phyloP scores from a whole-genome alignment of 1,284 basidiomycete genomes.

The Kwoniella shivajii region DNA sequence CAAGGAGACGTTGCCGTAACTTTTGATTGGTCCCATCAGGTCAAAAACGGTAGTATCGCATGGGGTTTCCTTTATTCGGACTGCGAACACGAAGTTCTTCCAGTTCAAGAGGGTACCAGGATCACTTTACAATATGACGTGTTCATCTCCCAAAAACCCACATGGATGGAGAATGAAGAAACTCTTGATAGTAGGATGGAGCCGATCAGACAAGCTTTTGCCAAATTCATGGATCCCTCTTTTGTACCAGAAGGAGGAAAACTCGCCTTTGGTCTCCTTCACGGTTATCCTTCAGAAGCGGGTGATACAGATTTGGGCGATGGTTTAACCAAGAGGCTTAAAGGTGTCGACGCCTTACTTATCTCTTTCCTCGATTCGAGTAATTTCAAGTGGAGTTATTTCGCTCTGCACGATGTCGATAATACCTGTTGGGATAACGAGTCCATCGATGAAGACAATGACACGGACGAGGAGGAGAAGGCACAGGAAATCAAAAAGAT shows the following conservation, averaged over 20 bases:
- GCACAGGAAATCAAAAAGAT: no score
- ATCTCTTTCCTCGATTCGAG: no score
- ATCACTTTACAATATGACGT: slow-evolving; percentile 55
- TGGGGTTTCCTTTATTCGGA: slow-evolving; percentile 54
- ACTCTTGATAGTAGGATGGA: slow-evolving; percentile 27
- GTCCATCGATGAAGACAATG: no score
- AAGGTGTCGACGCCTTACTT: slow-evolving; percentile 8
- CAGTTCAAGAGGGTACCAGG: slow-evolving; percentile 55
- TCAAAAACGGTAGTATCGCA: not conserved
- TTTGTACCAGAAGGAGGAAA: slow-evolving; percentile 39
- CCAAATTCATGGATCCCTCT: slow-evolving; percentile 12
- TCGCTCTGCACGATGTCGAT: no score
- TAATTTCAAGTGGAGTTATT: not conserved
- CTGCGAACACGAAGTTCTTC: slow-evolving; percentile 57
- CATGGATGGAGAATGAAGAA: slow-evolving; percentile 6
- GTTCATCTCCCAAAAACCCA: slow-evolving; percentile 52
- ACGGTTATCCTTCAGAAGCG: slow-evolving; percentile 49
- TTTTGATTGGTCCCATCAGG: slow-evolving; percentile 16
- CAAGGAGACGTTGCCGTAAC: slow-evolving; percentile 9
- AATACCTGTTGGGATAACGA: no score
- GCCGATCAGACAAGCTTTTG: slow-evolving; percentile 2
- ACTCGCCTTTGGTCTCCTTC: slow-evolving; percentile 54
- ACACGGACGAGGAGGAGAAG: no score
- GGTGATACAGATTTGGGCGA: not conserved
- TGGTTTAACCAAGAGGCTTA: not conserved